Percentiles rank a stretch among this genome's conserved stretches.
Evolutionary conservation across 768 basidiomycete genomes (phyloP).

Genomic region (Lactarius akahatsu): DNA sequence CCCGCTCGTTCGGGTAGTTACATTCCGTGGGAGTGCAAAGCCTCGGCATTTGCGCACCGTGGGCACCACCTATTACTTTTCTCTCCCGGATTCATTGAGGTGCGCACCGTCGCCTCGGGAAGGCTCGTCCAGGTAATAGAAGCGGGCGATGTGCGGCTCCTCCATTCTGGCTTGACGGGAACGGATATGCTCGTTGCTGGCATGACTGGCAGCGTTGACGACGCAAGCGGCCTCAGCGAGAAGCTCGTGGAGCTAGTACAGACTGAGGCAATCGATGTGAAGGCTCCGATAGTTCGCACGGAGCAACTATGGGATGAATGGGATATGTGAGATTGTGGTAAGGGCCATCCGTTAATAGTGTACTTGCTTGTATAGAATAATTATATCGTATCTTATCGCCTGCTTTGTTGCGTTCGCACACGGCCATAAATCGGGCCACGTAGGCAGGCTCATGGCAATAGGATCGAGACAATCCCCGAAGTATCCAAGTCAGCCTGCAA

Average conservation of each 20-base stretch:
- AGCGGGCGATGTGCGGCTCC: constrained; percentile 63
- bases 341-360: neutral
- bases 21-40: constrained; percentile 78
- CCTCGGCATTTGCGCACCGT: constrained; percentile 58
- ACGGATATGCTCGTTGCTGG: constrained; percentile 58
- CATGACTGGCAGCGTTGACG: constrained; percentile 60
- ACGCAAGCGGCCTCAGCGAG: constrained; percentile 57
- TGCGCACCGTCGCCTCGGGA: constrained; percentile 63
- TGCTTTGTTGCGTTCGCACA: neutral
- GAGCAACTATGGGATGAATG: constrained; percentile 30
- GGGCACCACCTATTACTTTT: constrained; percentile 68
- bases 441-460: neutral
- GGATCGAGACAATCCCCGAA: neutral
- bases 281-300: constrained; percentile 17
- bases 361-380: neutral
- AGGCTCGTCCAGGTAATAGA: constrained; percentile 83
- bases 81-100: constrained; percentile 72
- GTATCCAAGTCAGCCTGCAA: neutral
- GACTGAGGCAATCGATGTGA: constrained; percentile 54
- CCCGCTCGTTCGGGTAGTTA: constrained; percentile 61
- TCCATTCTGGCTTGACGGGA: constrained; percentile 47
- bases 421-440: neutral
- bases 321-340: constrained; percentile 19
- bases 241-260: constrained; percentile 66
- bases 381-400: neutral